A percentile compares a stretch with the other conserved stretches of the same genome.
phyloP scores from a whole-genome alignment of 495 filamentous ascomycete genomes.

The Neurospora discreta region DNA sequence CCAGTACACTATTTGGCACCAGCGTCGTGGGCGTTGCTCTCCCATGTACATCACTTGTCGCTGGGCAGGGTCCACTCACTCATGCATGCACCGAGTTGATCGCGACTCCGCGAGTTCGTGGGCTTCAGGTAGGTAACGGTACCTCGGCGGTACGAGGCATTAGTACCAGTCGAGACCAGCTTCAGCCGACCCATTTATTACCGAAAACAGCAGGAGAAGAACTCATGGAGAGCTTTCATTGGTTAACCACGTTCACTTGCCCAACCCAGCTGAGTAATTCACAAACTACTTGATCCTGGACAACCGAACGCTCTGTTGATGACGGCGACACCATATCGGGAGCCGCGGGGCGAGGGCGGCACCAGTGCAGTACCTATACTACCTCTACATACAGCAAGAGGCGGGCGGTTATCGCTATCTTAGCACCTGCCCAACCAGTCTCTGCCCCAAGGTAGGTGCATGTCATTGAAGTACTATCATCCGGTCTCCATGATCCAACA shows the following conservation, averaged over 20 bases:
- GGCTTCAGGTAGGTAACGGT: background rate
- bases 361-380: background rate
- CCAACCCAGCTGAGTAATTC: background rate
- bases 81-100: background rate
- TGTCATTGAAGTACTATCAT: background rate
- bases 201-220: background rate
- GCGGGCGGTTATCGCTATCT: background rate
- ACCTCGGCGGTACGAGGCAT: background rate
- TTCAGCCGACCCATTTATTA: background rate
- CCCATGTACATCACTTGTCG: background rate
- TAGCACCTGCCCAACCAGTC: background rate
- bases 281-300: background rate
- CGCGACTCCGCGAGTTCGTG: background rate
- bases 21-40: background rate
- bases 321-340: background rate
- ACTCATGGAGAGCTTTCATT: background rate
- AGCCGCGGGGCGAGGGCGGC: background rate
- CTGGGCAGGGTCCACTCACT: background rate
- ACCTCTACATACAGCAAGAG: background rate
- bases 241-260: background rate
- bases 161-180: background rate
- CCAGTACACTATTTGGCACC: background rate
- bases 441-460: background rate
- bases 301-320: background rate
- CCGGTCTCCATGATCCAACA: background rate